Conservation (phyloP, 345 rosid genomes). For the Eucalyptus virginea region DNA sequence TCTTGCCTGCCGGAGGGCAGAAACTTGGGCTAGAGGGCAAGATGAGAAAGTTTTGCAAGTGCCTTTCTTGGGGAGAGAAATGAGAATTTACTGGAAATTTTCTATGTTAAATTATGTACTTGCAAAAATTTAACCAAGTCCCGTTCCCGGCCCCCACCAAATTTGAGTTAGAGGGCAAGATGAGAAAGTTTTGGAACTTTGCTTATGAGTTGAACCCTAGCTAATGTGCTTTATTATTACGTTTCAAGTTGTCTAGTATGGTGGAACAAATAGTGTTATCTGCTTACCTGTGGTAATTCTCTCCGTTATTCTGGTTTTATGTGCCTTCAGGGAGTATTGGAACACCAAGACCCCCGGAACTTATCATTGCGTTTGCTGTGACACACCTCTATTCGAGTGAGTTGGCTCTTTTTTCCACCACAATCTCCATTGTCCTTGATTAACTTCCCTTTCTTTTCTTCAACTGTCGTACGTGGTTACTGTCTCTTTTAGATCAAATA, state of each 20-base stretch:
- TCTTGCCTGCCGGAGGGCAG: background rate
- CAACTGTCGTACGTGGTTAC: background rate
- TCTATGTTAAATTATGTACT: background rate
- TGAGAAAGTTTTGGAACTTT: background rate
- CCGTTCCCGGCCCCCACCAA: background rate
- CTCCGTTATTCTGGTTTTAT: background rate
- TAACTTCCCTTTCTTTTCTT: background rate
- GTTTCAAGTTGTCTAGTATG: background rate
- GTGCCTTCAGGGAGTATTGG: slow-evolving; percentile 61
- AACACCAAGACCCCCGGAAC: slow-evolving; percentile 69
- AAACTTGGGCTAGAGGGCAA: background rate
- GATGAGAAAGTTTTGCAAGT: background rate
- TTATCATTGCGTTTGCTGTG: slow-evolving; percentile 84
- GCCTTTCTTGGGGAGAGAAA: background rate
- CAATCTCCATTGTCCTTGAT: background rate
- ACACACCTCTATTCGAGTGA: slow-evolving; percentile 75
- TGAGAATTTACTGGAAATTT: background rate
- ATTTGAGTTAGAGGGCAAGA: too few relatives aligned
- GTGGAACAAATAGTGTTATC: background rate
- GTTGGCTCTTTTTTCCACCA: background rate
- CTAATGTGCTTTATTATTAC: background rate
- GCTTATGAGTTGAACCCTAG: background rate
- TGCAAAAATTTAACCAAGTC: background rate
- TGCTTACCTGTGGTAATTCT: background rate
- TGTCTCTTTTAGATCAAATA: slow-evolving; percentile 46